Percentiles rank a stretch among this genome's conserved stretches.
Evolutionary conservation across 2,329 filamentous ascomycete genomes (phyloP).

Genomic region (Malbranchea cinnamomea): DNA sequence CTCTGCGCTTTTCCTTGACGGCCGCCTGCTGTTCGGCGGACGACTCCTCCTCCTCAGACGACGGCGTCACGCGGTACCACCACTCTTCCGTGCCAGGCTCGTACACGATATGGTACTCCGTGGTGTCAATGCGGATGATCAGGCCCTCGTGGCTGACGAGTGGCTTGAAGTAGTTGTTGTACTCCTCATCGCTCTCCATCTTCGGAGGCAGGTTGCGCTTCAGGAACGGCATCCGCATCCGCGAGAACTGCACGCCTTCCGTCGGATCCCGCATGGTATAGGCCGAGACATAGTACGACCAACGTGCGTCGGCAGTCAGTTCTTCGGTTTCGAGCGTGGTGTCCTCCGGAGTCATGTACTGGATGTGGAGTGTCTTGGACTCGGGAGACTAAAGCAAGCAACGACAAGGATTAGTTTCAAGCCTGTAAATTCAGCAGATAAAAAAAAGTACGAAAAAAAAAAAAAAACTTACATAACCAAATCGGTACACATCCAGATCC

Average conservation of each 20-base stretch:
- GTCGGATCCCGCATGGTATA: slow-evolving; percentile 82
- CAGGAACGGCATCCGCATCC: slow-evolving; percentile 53
- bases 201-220: slow-evolving; percentile 52
- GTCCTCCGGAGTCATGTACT: slow-evolving; percentile 78
- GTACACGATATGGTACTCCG: slow-evolving; percentile 68
- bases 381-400: slow-evolving; percentile 41
- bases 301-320: slow-evolving; percentile 47
- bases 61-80: slow-evolving; percentile 39
- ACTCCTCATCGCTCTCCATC: slow-evolving; percentile 48
- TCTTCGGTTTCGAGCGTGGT: slow-evolving; percentile 61
- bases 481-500: slow-evolving; percentile 79
- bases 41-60: slow-evolving; percentile 17
- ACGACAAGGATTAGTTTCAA: slow-evolving; percentile 18
- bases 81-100: slow-evolving; percentile 55
- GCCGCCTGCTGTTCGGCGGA: slow-evolving; percentile 21
- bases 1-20: slow-evolving; percentile 28
- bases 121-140: slow-evolving; percentile 58
- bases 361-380: slow-evolving; percentile 54
- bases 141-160: slow-evolving; percentile 53
- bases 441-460: background rate
- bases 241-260: slow-evolving; percentile 53
- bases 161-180: slow-evolving; percentile 39
- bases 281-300: slow-evolving; percentile 92
- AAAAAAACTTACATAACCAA: slow-evolving; percentile 63
- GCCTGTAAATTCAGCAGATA: background rate